Percentiles rank a stretch among this genome's conserved stretches.
Conservation (phyloP, 352 stramenopile species). For the Aphanomyces euteiches region DNA sequence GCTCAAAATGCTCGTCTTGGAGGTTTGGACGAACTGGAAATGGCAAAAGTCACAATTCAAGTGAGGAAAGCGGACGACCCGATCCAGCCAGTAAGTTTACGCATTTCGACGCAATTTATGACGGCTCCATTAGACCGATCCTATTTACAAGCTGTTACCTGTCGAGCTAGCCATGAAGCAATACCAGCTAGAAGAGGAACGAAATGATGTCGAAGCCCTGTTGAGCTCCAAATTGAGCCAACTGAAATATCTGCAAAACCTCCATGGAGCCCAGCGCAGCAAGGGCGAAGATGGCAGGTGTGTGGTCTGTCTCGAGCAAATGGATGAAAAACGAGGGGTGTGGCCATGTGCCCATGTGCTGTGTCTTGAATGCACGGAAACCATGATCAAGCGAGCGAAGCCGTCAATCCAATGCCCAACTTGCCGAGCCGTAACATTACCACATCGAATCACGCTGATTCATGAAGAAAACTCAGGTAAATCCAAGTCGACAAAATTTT, state of each 20-base stretch:
- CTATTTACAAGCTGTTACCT: conserved; percentile 54
- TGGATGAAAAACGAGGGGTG: conserved; percentile 61
- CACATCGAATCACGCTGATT: conserved; percentile 4
- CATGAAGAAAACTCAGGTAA: conserved; percentile 11
- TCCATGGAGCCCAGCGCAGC: conserved; percentile 37
- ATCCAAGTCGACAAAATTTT: conserved; percentile 10
- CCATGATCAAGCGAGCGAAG: conserved; percentile 37
- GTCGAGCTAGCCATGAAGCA: conserved; percentile 45
- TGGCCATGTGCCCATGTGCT: conserved; percentile 86
- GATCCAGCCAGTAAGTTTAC: conserved; percentile 32
- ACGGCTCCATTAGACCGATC: conserved; percentile 33
- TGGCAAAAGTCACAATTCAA: conserved; percentile 68
- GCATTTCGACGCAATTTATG: conserved; percentile 9
- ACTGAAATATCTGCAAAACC: conserved; percentile 56
- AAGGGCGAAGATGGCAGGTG: conserved; percentile 40
- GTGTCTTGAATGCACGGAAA: conserved; percentile 47
- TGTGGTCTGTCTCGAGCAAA: conserved; percentile 72
- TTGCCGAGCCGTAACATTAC: conserved; percentile 42
- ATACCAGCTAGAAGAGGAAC: conserved; percentile 46
- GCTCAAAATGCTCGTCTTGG: conserved; percentile 66
- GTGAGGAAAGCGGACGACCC: conserved; percentile 45
- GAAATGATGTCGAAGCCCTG: conserved; percentile 40
- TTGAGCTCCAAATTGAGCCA: conserved; percentile 51
- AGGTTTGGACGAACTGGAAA: conserved; percentile 66
- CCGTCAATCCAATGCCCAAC: conserved; percentile 51